Evolutionary conservation across 495 filamentous ascomycete species (phyloP).

Genomic region (Oidiodendron maius): DNA sequence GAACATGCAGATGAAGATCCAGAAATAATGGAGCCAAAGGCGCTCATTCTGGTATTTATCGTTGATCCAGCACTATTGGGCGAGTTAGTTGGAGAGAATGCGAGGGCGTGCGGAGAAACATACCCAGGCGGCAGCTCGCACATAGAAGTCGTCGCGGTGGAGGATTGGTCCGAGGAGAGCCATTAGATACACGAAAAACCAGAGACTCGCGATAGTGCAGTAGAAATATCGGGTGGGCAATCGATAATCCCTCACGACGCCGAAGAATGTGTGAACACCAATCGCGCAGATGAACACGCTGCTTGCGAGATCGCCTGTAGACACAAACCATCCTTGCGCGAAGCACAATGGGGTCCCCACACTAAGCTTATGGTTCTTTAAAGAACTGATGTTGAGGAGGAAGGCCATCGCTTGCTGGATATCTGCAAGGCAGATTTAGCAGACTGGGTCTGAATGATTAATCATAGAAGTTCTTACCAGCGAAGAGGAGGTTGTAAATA

Average conservation of each 20-base stretch:
- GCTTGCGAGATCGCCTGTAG: slow-evolving; percentile 62
- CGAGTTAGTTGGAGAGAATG: slow-evolving; percentile 11
- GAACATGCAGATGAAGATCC: slow-evolving; percentile 68
- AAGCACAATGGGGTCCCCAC: slow-evolving; percentile 56
- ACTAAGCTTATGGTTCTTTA: slow-evolving; percentile 45
- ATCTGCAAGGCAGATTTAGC: slow-evolving; percentile 22
- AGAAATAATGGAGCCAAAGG: slow-evolving; percentile 72
- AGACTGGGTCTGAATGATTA: background rate
- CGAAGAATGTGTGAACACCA: slow-evolving; percentile 62
- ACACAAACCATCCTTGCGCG: slow-evolving; percentile 65
- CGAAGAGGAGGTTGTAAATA: slow-evolving; percentile 67
- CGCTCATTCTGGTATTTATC: slow-evolving; percentile 52
- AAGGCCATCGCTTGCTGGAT: slow-evolving; percentile 66
- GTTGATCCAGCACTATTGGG: slow-evolving; percentile 68
- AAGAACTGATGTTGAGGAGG: slow-evolving; percentile 58
- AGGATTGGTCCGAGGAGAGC: slow-evolving; percentile 47
- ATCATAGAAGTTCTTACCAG: slow-evolving; percentile 33
- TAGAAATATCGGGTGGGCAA: slow-evolving; percentile 50
- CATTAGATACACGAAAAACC: slow-evolving; percentile 54
- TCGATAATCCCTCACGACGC: slow-evolving; percentile 53
- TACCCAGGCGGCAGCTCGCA: slow-evolving; percentile 59
- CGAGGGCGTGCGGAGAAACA: slow-evolving; percentile 19
- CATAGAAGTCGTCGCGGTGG: slow-evolving; percentile 51
- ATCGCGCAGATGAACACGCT: slow-evolving; percentile 68
- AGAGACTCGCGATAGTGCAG: slow-evolving; percentile 40